Percentiles rank a stretch among this genome's conserved stretches.
phyloP scores from a whole-genome alignment of 2,329 filamentous ascomycete species.

The Fusarium pininemorale region DNA sequence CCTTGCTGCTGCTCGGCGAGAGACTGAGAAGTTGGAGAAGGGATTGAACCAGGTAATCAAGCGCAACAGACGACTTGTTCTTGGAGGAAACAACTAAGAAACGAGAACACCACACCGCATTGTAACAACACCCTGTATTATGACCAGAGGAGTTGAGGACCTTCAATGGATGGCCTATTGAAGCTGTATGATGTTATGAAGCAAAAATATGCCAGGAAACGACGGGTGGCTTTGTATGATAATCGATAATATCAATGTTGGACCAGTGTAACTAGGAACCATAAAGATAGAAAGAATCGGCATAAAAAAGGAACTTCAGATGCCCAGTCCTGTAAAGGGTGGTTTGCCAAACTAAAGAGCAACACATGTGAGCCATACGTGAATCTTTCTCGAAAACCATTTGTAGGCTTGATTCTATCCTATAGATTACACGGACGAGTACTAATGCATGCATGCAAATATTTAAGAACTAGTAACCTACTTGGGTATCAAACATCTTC shows the following conservation, averaged over 20 bases:
- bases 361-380: not conserved
- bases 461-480: not conserved
- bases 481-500: not conserved
- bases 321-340: not conserved
- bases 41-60: constrained; percentile 67
- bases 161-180: not conserved
- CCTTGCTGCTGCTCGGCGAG: constrained; percentile 61
- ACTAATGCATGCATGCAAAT: not conserved
- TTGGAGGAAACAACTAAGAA: constrained; percentile 47
- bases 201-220: not conserved
- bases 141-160: not conserved
- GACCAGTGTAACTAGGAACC: not conserved
- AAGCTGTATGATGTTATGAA: constrained; percentile 9
- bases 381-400: not conserved
- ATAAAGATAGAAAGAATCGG: not conserved
- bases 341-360: not conserved
- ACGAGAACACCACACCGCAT: not conserved
- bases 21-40: constrained; percentile 71
- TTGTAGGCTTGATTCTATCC: not conserved
- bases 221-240: constrained; percentile 6
- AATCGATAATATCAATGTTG: not conserved
- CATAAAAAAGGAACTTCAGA: not conserved
- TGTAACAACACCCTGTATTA: not conserved
- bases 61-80: constrained; percentile 65
- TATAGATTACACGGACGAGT: not conserved